phyloP scores from a whole-genome alignment of 2,329 filamentous ascomycete genomes.

The Colletotrichum higginsianum region DNA sequence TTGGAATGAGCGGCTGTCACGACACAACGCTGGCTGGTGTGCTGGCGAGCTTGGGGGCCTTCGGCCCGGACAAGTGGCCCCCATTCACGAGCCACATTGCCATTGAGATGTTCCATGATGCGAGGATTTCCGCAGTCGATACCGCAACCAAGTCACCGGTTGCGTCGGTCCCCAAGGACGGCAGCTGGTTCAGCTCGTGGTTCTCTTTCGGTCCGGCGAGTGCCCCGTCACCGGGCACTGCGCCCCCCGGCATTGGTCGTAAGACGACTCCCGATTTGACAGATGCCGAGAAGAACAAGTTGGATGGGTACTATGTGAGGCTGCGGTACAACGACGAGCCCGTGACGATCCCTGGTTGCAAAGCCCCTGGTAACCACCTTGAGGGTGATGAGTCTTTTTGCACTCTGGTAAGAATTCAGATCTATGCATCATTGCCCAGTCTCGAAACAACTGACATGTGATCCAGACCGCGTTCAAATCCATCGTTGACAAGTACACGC shows the following conservation, averaged over 20 bases:
- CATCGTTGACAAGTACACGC: constrained; percentile 92
- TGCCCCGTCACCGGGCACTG: constrained; percentile 47
- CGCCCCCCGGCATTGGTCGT: constrained; percentile 69
- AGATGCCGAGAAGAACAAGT: constrained; percentile 63
- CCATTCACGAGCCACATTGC: constrained; percentile 95
- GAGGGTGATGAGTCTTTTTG: constrained; percentile 91
- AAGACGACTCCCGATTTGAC: constrained; percentile 71
- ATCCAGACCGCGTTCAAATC: constrained; percentile 87
- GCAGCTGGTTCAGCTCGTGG: constrained; percentile 52
- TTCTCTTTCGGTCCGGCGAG: constrained; percentile 46
- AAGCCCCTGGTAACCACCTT: constrained; percentile 82
- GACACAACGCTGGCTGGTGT: constrained; percentile 92
- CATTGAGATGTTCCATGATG: constrained; percentile 85
- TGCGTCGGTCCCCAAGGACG: constrained; percentile 41
- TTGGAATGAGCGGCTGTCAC: constrained; percentile 89
- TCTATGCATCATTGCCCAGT: not conserved
- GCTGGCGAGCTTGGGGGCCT: constrained; percentile 84
- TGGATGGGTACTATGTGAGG: constrained; percentile 88
- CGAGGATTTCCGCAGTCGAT: constrained; percentile 45
- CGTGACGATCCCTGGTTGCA: constrained; percentile 87
- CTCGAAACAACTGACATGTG: not conserved
- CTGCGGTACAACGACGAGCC: constrained; percentile 91
- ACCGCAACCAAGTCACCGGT: constrained; percentile 42
- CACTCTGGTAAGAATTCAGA: constrained; percentile 75
- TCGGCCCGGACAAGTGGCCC: constrained; percentile 83